Conservation (phyloP, 176 grass and related monocot genomes). For the Puya raimondii region DNA sequence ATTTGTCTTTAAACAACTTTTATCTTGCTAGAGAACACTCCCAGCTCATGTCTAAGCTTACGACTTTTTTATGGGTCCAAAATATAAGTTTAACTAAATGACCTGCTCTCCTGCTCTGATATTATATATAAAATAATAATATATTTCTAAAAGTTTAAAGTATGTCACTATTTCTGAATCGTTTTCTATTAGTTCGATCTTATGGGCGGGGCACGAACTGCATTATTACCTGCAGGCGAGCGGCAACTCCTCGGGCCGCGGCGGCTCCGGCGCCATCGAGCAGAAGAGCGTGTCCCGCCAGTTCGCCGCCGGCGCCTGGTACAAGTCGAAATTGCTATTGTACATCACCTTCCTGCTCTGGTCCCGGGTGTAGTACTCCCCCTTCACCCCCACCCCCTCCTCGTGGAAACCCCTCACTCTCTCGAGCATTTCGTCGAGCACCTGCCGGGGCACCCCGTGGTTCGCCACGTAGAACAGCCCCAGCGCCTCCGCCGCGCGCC, state of each 20-base stretch:
- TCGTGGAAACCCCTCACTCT: slow-evolving; percentile 33
- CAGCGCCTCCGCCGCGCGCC: slow-evolving; percentile 18
- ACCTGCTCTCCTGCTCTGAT: no score
- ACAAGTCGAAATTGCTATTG: slow-evolving; percentile 41
- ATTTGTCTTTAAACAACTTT: no score
- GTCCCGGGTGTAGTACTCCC: slow-evolving; percentile 48
- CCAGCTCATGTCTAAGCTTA: no score
- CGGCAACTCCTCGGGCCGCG: slow-evolving; percentile 22
- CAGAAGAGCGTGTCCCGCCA: slow-evolving; percentile 47
- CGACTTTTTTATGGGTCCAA: no score
- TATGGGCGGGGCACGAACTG: neutral
- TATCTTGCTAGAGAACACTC: no score
- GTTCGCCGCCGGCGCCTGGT: slow-evolving; percentile 27
- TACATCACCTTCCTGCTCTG: slow-evolving; percentile 9
- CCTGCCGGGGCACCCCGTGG: slow-evolving; percentile 21
- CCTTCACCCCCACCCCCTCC: slow-evolving; percentile 21
- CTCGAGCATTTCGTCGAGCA: slow-evolving; percentile 32
- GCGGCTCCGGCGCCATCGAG: slow-evolving; percentile 18
- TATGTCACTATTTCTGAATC: no score
- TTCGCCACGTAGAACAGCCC: slow-evolving; percentile 61
- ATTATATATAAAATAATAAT: no score
- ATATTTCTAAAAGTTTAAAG: no score
- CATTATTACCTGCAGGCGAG: slow-evolving; percentile 15
- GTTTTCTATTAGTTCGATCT: no score
- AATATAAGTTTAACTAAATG: no score